Evolutionary conservation across 2,329 filamentous ascomycete genomes (phyloP).

Genomic region (Penicillium frequentans): DNA sequence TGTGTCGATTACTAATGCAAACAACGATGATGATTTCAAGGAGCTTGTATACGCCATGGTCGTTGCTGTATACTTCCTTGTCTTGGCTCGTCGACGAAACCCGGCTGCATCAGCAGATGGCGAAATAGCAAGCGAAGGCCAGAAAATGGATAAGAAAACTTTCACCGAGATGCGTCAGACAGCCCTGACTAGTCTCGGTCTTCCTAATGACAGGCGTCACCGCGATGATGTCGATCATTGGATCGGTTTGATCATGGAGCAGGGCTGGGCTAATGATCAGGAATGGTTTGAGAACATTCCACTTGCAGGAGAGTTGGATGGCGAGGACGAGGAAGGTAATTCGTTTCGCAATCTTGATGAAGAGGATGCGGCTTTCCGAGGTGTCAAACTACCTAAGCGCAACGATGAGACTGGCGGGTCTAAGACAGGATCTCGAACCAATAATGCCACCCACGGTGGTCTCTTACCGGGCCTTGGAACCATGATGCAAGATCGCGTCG

Average conservation of each 20-base stretch:
- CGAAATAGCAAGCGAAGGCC: conserved; percentile 17
- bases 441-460: conserved; percentile 29
- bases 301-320: conserved; percentile 35
- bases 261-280: conserved; percentile 54
- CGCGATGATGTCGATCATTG: conserved; percentile 61
- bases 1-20: conserved; percentile 43
- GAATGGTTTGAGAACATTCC: conserved; percentile 68
- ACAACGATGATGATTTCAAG: conserved; percentile 49
- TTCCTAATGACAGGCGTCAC: conserved; percentile 42
- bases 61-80: conserved; percentile 47
- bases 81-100: conserved; percentile 51
- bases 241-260: conserved; percentile 55
- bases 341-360: conserved; percentile 35
- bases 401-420: conserved; percentile 16
- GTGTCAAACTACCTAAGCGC: conserved; percentile 26
- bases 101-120: conserved; percentile 13
- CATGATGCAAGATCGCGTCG: conserved; percentile 52
- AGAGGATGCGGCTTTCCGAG: conserved; percentile 26
- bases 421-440: conserved; percentile 8
- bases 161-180: conserved; percentile 43
- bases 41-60: conserved; percentile 40
- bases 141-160: conserved; percentile 42
- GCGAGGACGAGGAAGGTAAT: conserved; percentile 34
- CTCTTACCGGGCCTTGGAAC: conserved; percentile 50
- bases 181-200: conserved; percentile 36